Conservation (phyloP, 1,139 yeast genomes). For the Debaryomyces robertsiae region DNA sequence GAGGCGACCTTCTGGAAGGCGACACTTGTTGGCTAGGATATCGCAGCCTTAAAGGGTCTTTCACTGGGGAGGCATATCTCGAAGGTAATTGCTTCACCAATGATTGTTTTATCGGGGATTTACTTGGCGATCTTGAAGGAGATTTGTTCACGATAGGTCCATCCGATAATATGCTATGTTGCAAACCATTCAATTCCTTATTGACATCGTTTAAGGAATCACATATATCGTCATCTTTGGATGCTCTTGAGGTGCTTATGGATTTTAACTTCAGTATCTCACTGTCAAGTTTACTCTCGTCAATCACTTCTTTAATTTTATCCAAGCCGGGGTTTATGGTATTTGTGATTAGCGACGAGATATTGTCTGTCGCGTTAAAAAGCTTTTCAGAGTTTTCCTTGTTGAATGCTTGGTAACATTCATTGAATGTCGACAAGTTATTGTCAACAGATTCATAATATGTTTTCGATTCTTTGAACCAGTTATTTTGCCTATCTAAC, state of each 20-base stretch:
- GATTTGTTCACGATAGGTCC: background rate
- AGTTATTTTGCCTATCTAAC: slow-evolving; percentile 15
- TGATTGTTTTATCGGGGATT: slow-evolving; percentile 1
- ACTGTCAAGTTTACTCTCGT: slow-evolving; percentile 2
- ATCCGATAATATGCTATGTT: slow-evolving; percentile 1
- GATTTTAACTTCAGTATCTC: slow-evolving; percentile 5
- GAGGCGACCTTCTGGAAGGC: slow-evolving; percentile 7
- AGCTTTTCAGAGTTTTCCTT: slow-evolving; percentile 12
- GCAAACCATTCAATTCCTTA: slow-evolving; percentile 2
- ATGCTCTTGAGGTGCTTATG: background rate
- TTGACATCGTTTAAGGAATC: slow-evolving; percentile 4
- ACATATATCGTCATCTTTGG: slow-evolving; percentile 1
- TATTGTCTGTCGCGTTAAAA: slow-evolving; percentile 12
- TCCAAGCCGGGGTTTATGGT: slow-evolving; percentile 11
- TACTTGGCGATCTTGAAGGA: slow-evolving; percentile 5
- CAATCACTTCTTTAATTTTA: slow-evolving; percentile 6
- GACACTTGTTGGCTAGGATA: slow-evolving; percentile 3
- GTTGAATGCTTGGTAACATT: slow-evolving; percentile 9
- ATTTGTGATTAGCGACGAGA: slow-evolving; percentile 12
- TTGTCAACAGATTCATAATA: slow-evolving; percentile 9
- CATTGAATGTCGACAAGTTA: slow-evolving; percentile 9
- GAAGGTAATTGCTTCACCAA: slow-evolving; percentile 2
- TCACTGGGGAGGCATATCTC: slow-evolving; percentile 4
- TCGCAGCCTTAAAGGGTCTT: slow-evolving; percentile 3
- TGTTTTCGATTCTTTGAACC: slow-evolving; percentile 14